These are phyloP conservation scores for Laetiporus sulphureus DNA, from an alignment of 1,284 basidiomycete genomes.

Conservation along the genomic window DNA sequence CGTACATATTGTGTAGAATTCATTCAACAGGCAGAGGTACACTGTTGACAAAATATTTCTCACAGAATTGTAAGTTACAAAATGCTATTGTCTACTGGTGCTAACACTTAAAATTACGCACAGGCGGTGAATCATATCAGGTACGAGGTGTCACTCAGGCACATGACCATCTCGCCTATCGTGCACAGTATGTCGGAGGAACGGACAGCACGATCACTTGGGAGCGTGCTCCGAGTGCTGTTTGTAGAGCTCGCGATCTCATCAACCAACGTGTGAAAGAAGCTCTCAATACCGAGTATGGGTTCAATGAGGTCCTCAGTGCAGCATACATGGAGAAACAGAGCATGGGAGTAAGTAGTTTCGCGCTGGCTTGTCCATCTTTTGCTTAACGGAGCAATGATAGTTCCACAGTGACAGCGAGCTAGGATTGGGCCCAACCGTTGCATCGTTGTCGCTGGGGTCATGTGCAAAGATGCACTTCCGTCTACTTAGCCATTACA, in stretches of 20 bases:
- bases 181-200: slow-evolving; percentile 62
- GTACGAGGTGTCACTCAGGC: slow-evolving; percentile 26
- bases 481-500: slow-evolving; percentile 35
- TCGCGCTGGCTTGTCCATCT: background rate
- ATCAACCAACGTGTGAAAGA: slow-evolving; percentile 42
- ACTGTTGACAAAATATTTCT: slow-evolving; percentile 73
- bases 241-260: slow-evolving; percentile 46
- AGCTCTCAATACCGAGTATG: slow-evolving; percentile 33
- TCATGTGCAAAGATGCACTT: slow-evolving; percentile 73
- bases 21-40: slow-evolving; percentile 62
- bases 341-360: slow-evolving; percentile 66
- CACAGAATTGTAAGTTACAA: slow-evolving; percentile 65
- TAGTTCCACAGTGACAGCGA: slow-evolving; percentile 77
- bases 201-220: slow-evolving; percentile 65
- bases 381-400: background rate
- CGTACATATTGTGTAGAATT: too few relatives aligned
- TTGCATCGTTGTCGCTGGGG: slow-evolving; percentile 69
- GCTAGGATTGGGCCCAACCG: slow-evolving; percentile 58
- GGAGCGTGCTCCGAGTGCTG: slow-evolving; percentile 46
- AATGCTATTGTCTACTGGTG: background rate
- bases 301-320: slow-evolving; percentile 73
- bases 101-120: slow-evolving; percentile 2
- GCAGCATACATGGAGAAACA: slow-evolving; percentile 79
- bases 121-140: slow-evolving; percentile 70
- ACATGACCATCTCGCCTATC: background rate